These are phyloP conservation scores for Myrmaecium sp. DNA, from an alignment of 2,329 filamentous ascomycete species.

Conservation along the genomic window DNA sequence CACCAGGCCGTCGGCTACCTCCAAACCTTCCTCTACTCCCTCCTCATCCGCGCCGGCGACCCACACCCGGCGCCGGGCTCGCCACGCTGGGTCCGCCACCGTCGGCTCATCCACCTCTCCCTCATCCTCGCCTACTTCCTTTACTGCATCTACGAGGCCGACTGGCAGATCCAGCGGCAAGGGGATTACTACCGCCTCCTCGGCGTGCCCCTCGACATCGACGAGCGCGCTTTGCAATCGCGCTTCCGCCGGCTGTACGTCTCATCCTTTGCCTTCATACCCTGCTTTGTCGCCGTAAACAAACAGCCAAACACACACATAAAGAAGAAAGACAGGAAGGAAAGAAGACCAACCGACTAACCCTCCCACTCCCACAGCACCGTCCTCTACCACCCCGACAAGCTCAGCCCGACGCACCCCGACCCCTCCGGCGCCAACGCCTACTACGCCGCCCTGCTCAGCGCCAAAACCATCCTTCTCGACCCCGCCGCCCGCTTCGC, in stretches of 20 bases:
- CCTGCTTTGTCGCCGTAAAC: neutral
- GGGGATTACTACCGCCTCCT: slow-evolving; percentile 70
- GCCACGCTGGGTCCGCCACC: slow-evolving; percentile 54
- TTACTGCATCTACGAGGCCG: slow-evolving; percentile 86
- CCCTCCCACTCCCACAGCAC: slow-evolving; percentile 17
- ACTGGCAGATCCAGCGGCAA: slow-evolving; percentile 55
- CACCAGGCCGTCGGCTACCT: slow-evolving; percentile 54
- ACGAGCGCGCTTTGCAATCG: slow-evolving; percentile 64
- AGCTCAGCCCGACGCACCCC: too few species aligned
- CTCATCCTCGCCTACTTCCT: slow-evolving; percentile 72
- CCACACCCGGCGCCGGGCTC: slow-evolving; percentile 54
- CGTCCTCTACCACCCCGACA: slow-evolving; percentile 66
- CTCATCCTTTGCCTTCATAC: too few species aligned
- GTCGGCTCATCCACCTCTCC: slow-evolving; percentile 64
- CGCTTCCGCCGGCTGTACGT: slow-evolving; percentile 56
- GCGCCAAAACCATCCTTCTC: slow-evolving; percentile 66
- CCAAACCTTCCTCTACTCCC: slow-evolving; percentile 69
- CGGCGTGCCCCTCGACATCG: slow-evolving; percentile 48
- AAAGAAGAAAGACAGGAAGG: too few species aligned
- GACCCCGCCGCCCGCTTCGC: slow-evolving; percentile 65
- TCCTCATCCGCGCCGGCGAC: slow-evolving; percentile 80
- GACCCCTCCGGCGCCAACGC: slow-evolving; percentile 17
- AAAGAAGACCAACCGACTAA: neutral
- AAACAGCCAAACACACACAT: neutral
- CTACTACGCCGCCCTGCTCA: slow-evolving; percentile 69